Evolutionary conservation across 2,329 filamentous ascomycete genomes (phyloP).

Genomic region (Coleophoma crateriformis): DNA sequence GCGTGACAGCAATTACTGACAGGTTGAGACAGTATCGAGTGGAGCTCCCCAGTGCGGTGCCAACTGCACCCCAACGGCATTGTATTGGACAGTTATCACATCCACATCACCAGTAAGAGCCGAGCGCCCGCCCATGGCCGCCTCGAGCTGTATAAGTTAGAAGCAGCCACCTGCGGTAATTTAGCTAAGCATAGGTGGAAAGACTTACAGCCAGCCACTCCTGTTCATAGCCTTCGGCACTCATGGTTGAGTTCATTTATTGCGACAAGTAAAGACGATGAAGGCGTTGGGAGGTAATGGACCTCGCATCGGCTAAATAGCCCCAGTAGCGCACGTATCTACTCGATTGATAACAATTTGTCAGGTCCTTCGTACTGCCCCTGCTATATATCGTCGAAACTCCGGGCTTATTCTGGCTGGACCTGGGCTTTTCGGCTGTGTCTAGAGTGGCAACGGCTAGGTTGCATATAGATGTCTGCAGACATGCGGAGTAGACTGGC

Average conservation of each 20-base stretch:
- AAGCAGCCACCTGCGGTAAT: not conserved
- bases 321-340: too few species aligned
- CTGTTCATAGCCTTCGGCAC: constrained; percentile 10
- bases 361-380: too few species aligned
- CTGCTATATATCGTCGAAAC: too few species aligned
- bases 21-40: constrained; percentile 5
- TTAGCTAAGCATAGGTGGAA: not conserved
- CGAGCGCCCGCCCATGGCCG: constrained; percentile 12
- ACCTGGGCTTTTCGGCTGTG: too few species aligned
- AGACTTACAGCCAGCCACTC: constrained; percentile 18
- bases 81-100: constrained; percentile 13
- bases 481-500: too few species aligned
- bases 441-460: too few species aligned
- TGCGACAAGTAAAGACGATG: not conserved
- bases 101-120: constrained; percentile 7
- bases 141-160: constrained; percentile 12
- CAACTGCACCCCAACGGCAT: constrained; percentile 4
- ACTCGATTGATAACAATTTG: too few species aligned
- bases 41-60: constrained; percentile 8
- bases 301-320: too few species aligned
- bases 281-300: too few species aligned
- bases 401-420: too few species aligned
- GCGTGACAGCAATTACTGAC: not conserved
- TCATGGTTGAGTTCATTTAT: not conserved
- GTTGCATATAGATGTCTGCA: too few species aligned